phyloP scores from a whole-genome alignment of 2,329 filamentous ascomycete genomes.

The Ilyonectria robusta region DNA sequence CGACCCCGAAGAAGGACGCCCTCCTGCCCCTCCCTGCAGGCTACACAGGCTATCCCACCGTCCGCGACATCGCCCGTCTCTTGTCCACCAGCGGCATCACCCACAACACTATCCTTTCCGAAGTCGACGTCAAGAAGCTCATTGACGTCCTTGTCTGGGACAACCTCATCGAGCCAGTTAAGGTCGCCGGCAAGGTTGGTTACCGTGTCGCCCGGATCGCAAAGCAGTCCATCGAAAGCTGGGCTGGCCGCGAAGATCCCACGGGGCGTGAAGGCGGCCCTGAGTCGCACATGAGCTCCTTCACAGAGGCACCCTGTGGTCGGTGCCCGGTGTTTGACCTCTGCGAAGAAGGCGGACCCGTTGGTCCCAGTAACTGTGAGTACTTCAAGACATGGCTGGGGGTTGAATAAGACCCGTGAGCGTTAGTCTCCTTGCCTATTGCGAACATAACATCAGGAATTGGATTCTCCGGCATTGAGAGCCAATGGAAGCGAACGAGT shows the following conservation, averaged over 20 bases:
- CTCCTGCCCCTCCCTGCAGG: conserved; percentile 72
- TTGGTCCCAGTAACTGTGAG: conserved; percentile 90
- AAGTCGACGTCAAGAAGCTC: conserved; percentile 86
- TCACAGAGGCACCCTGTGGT: conserved; percentile 92
- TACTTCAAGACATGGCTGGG: conserved; percentile 92
- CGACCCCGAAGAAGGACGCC: conserved; percentile 52
- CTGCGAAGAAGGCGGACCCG: conserved; percentile 90
- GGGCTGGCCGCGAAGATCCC: conserved; percentile 57
- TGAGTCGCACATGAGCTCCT: conserved; percentile 73
- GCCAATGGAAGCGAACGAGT: neutral
- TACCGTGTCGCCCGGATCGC: conserved; percentile 68
- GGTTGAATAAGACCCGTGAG: conserved; percentile 51
- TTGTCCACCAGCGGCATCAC: conserved; percentile 80
- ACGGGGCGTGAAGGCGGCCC: conserved; percentile 56
- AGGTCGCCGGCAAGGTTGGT: conserved; percentile 62
- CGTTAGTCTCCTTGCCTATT: neutral
- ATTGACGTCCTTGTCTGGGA: conserved; percentile 93
- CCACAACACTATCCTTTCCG: conserved; percentile 77
- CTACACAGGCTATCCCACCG: conserved; percentile 85
- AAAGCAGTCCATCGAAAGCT: conserved; percentile 59
- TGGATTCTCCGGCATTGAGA: neutral
- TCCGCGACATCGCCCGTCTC: conserved; percentile 81
- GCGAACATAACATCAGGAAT: neutral
- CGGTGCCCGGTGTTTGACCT: conserved; percentile 93
- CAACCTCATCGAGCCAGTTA: conserved; percentile 80